Percentiles rank a stretch among this genome's conserved stretches.
Evolutionary conservation across 1,284 basidiomycete genomes (phyloP).

Genomic region (Naganishia sp.): DNA sequence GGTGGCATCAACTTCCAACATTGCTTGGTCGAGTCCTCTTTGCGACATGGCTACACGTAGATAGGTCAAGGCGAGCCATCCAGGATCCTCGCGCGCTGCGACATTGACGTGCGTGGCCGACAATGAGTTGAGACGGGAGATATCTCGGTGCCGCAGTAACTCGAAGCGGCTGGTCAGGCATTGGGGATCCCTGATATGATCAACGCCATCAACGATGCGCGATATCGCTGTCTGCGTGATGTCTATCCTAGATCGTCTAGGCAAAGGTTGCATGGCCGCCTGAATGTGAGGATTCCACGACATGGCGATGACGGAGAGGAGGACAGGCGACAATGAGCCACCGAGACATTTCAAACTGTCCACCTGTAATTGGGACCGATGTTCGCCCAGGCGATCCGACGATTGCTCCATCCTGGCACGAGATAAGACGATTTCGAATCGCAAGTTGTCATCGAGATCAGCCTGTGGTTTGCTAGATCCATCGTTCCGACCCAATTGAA

Average conservation of each 20-base stretch:
- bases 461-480: constrained; percentile 16
- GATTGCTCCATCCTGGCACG: background rate
- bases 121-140: background rate
- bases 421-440: constrained; percentile 6
- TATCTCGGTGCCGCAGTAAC: constrained; percentile 10
- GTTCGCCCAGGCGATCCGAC: background rate
- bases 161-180: constrained; percentile 27
- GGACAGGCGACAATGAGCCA: constrained; percentile 14
- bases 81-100: constrained; percentile 21
- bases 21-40: background rate
- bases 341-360: background rate
- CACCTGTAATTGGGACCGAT: background rate
- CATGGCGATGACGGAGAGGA: constrained; percentile 12
- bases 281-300: constrained; percentile 6
- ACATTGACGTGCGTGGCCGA: constrained; percentile 8
- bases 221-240: constrained; percentile 4
- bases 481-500: constrained; percentile 11
- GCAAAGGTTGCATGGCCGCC: no score
- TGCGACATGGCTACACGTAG: constrained; percentile 6
- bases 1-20: background rate
- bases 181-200: constrained; percentile 9
- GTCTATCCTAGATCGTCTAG: background rate
- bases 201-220: background rate
- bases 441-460: constrained; percentile 22
- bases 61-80: constrained; percentile 20